A percentile compares a stretch with the other conserved stretches of the same genome.
These are phyloP conservation scores for Astragalus glycyphyllos DNA, from an alignment of 306 rosid species.

Conservation along the genomic window DNA sequence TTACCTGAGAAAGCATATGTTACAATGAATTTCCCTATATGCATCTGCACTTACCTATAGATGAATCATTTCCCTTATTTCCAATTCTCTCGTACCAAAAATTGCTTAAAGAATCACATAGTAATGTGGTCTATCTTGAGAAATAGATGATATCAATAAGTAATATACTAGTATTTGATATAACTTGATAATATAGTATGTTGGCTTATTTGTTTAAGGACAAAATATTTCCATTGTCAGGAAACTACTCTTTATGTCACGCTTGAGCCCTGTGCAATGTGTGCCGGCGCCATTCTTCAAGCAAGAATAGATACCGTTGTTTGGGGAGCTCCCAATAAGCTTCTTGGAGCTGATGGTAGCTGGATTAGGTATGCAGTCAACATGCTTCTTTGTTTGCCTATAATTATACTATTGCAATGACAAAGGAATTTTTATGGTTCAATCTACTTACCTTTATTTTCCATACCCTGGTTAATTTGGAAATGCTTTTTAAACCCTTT, in stretches of 20 bases:
- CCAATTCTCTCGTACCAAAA: slow-evolving; percentile 6
- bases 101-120: slow-evolving; percentile 1
- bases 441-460: background rate
- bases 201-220: slow-evolving; percentile 42
- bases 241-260: slow-evolving; percentile 86
- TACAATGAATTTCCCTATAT: background rate
- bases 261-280: slow-evolving; percentile 99
- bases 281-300: slow-evolving; percentile 97
- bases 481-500: background rate
- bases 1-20: background rate
- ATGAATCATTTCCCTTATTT: slow-evolving; percentile 11
- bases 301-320: slow-evolving; percentile 82
- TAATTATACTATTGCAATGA: slow-evolving; percentile 30
- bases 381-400: slow-evolving; percentile 5
- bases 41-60: background rate
- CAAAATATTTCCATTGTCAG: slow-evolving; percentile 49
- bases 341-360: slow-evolving; percentile 99
- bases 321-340: slow-evolving; percentile 99
- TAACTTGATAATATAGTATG: slow-evolving; percentile 24
- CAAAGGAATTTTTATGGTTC: slow-evolving; percentile 20
- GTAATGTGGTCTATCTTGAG: slow-evolving; percentile 25
- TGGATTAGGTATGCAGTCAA: slow-evolving; percentile 80
- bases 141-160: slow-evolving; percentile 27
- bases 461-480: slow-evolving; percentile 7
- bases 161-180: slow-evolving; percentile 31